These are phyloP conservation scores for Sugiyamaella paludigena DNA, from an alignment of 1,139 yeast genomes.

Conservation along the genomic window DNA sequence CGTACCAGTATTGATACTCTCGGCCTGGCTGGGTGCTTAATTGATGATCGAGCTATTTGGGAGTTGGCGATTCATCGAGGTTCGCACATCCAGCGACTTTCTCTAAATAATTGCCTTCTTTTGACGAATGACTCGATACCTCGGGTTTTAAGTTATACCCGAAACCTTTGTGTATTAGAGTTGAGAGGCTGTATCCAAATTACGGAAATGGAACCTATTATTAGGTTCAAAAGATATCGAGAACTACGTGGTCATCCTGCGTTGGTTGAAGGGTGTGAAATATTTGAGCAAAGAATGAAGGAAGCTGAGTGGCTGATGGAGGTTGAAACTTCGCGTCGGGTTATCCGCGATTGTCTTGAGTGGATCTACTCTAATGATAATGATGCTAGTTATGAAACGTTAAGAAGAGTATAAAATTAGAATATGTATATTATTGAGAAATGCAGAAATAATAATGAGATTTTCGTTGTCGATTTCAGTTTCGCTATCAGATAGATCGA, in stretches of 20 bases:
- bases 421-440: no score
- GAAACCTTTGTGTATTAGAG: conserved; percentile 70
- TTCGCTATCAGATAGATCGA: no score
- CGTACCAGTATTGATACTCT: conserved; percentile 61
- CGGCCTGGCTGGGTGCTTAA: conserved; percentile 85
- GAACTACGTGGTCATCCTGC: conserved; percentile 52
- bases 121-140: conserved; percentile 70
- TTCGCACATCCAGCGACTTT: conserved; percentile 57
- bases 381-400: conserved; percentile 20
- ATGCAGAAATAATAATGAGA: no score
- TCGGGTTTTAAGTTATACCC: conserved; percentile 56
- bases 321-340: conserved; percentile 46
- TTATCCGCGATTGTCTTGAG: conserved; percentile 35
- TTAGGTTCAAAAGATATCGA: conserved; percentile 64
- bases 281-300: conserved; percentile 56
- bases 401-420: not conserved
- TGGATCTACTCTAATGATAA: conserved; percentile 38
- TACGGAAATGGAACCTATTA: conserved; percentile 60
- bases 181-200: conserved; percentile 60
- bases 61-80: conserved; percentile 68
- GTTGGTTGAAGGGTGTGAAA: conserved; percentile 75
- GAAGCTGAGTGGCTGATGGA: conserved; percentile 63
- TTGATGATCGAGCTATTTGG: conserved; percentile 78
- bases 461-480: no score
- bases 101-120: conserved; percentile 70